A percentile compares a stretch with the other conserved stretches of the same genome.
Evolutionary conservation across 495 filamentous ascomycete genomes (phyloP).

Genomic region (Talaromyces liani): DNA sequence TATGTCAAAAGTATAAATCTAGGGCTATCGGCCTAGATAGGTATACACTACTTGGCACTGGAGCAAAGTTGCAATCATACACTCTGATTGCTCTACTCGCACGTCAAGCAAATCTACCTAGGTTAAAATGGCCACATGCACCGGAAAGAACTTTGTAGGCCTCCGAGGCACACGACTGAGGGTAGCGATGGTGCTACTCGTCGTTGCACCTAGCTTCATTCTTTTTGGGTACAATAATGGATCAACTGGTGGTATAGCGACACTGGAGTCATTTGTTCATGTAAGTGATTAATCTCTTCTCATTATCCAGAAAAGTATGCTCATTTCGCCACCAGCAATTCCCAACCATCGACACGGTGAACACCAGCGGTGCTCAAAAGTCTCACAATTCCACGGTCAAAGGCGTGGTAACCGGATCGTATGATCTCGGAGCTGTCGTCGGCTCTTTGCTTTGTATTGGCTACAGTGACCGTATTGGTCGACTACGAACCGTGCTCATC

Average conservation of each 20-base stretch:
- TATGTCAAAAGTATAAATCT: not conserved
- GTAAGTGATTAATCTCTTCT: not conserved
- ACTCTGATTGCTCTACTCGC: not conserved
- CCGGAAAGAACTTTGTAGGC: not conserved
- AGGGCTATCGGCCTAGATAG: not conserved
- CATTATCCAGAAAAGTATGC: not conserved
- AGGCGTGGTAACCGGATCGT: slow-evolving; percentile 24
- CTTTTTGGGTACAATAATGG: slow-evolving; percentile 30
- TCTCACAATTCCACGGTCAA: slow-evolving; percentile 21
- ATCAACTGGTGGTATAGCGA: slow-evolving; percentile 20
- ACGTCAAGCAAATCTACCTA: not conserved
- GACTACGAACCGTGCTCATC: slow-evolving; percentile 48
- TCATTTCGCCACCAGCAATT: slow-evolving; percentile 21
- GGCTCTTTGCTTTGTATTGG: slow-evolving; percentile 12
- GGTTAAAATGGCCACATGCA: not conserved
- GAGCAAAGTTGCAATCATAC: not conserved
- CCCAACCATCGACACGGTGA: slow-evolving; percentile 36
- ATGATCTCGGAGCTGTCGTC: slow-evolving; percentile 20
- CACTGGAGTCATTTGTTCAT: slow-evolving; percentile 21
- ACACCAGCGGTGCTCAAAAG: slow-evolving; percentile 20
- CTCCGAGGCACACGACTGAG: slow-evolving; percentile 9
- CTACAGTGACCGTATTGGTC: slow-evolving; percentile 40
- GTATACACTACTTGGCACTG: not conserved
- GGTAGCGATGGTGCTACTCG: slow-evolving; percentile 23
- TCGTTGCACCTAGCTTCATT: slow-evolving; percentile 31